Evolutionary conservation across 176 grass and related monocot species (phyloP), one percentile per base, ranked within the genome.

Genomic region (Elymus sibiricus): DNA sequence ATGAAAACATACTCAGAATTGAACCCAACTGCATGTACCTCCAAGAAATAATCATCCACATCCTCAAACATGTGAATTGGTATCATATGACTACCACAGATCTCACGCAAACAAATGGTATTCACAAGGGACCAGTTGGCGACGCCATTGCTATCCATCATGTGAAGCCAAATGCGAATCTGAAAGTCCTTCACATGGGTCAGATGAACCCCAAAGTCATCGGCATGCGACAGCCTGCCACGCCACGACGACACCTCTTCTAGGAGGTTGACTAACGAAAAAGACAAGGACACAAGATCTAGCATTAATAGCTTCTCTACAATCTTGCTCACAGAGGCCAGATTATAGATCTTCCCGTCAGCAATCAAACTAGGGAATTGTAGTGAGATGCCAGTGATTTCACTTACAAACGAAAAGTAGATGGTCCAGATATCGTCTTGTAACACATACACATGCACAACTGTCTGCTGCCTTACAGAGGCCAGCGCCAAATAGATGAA

Each of bases 321-420:
- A 39, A 49, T 14, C 5, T 6, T 21, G 0, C 32, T 2, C n/a
- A 39, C 35, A 31, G 15, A 4, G 3, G 40, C 63, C 28, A 87
- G 7, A 22, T 34, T 81, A 44, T 87, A 81, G 56, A 87, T 64
- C n/a, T 40, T 87, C 21, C 6, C 58, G 24, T 62, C 62, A 17
- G 15, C 28, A 3, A 81, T 31, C 47, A 55, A 12, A 22, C 14
- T 11, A 14, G 4, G 22, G 42, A 12, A 43, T 43, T 31, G 74
- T 4, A 12, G 46, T 6, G 1, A 6, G 42, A 43, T 24, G 5
- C 2, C 9, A 7, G 26, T 26, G 14, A n/a, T 49, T 6, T 49
- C 26, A 44, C 14, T 17, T 68, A 37, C 65, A 68, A 9, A 1
- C 0, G 72, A 51, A 44, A 26, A 9, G 2, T 4, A 9, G 12